phyloP scores from a whole-genome alignment of 1,139 yeast genomes.

The Diutina catenulata region DNA sequence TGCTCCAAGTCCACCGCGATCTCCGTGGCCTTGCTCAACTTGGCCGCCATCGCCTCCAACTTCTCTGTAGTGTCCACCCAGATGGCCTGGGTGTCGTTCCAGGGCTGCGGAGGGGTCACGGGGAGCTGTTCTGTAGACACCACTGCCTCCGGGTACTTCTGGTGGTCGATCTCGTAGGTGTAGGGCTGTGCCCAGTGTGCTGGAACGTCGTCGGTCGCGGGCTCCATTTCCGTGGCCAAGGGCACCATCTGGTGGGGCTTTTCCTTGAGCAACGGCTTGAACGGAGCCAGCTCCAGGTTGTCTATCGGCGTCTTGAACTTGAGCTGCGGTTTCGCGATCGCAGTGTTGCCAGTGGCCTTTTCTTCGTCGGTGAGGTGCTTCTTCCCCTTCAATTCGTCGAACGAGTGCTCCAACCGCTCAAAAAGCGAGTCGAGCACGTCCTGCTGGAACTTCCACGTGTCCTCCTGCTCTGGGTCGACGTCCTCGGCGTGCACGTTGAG shows the following conservation, averaged over 20 bases:
- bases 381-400: not conserved
- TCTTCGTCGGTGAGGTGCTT: not conserved
- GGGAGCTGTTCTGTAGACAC: conserved; percentile 22
- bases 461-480: not conserved
- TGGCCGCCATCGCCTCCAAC: conserved; percentile 42
- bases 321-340: conserved; percentile 59
- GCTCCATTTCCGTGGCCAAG: conserved; percentile 35
- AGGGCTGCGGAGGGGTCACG: conserved; percentile 47
- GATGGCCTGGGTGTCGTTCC: conserved; percentile 52
- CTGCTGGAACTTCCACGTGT: not conserved
- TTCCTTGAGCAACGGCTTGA: conserved; percentile 53
- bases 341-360: not conserved
- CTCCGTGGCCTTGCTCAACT: conserved; percentile 39
- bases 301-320: conserved; percentile 48
- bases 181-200: conserved; percentile 77
- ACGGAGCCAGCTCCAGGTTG: conserved; percentile 60
- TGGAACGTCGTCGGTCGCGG: conserved; percentile 33
- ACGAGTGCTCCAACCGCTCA: not conserved
- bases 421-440: conserved; percentile 2
- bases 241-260: conserved; percentile 65
- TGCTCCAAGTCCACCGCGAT: conserved; percentile 97
- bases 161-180: conserved; percentile 56
- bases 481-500: not conserved
- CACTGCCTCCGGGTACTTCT: conserved; percentile 56
- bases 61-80: conserved; percentile 60